These are phyloP conservation scores for Solanum appendiculatum DNA, from an alignment of 257 asterid genomes.

Conservation along the genomic window DNA sequence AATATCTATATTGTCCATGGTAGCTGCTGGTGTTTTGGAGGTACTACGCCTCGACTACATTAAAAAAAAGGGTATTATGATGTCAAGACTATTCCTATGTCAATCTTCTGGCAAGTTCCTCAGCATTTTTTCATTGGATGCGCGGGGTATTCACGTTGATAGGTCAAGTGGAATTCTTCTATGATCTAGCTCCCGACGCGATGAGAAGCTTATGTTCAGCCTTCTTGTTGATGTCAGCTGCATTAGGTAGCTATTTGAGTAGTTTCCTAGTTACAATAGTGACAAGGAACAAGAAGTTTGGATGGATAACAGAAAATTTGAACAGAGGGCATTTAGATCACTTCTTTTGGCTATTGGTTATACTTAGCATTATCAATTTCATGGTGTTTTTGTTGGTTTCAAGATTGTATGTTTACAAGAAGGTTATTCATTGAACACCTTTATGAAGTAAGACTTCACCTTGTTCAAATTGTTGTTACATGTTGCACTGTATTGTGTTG, in stretches of 20 bases:
- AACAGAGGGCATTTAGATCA: slow-evolving; percentile 73
- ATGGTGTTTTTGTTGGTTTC: slow-evolving; percentile 33
- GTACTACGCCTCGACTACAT: slow-evolving; percentile 44
- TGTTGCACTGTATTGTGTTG: not conserved
- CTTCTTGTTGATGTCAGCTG: slow-evolving; percentile 45
- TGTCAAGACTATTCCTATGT: slow-evolving; percentile 35
- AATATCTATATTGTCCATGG: slow-evolving; percentile 51
- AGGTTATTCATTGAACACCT: slow-evolving; percentile 11
- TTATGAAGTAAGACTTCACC: not conserved
- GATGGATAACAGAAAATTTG: slow-evolving; percentile 75
- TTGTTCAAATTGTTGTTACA: not conserved
- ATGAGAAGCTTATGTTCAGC: slow-evolving; percentile 80
- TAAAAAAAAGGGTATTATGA: slow-evolving; percentile 36
- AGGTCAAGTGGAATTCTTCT: slow-evolving; percentile 73
- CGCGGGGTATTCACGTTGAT: slow-evolving; percentile 67
- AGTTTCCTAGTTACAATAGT: slow-evolving; percentile 52
- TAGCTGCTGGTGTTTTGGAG: slow-evolving; percentile 47
- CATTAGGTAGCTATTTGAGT: slow-evolving; percentile 62
- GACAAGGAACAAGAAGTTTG: slow-evolving; percentile 35
- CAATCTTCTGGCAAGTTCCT: slow-evolving; percentile 39
- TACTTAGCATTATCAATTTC: slow-evolving; percentile 56
- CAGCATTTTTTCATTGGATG: slow-evolving; percentile 44
- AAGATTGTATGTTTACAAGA: slow-evolving; percentile 45
- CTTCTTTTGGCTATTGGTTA: slow-evolving; percentile 53
- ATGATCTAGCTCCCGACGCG: slow-evolving; percentile 80